A percentile compares a stretch with the other conserved stretches of the same genome.
phyloP scores from a whole-genome alignment of 1,284 basidiomycete genomes.

The Irpex lacteus region DNA sequence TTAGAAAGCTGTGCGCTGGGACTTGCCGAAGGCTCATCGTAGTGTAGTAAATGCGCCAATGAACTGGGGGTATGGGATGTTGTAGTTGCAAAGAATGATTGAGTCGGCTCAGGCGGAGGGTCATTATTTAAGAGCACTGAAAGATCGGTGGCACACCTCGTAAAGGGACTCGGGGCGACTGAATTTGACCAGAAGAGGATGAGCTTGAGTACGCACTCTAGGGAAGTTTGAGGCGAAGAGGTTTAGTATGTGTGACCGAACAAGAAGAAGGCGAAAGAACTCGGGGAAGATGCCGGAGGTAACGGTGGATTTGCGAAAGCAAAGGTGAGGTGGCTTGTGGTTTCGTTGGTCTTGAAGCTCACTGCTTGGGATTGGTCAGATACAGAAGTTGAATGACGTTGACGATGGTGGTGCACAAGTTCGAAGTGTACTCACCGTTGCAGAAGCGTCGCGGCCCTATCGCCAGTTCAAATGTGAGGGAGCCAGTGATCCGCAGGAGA shows the following conservation, averaged over 20 bases:
- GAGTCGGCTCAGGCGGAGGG: slow-evolving; percentile 31
- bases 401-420: background rate
- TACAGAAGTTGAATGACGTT: background rate
- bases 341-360: no score
- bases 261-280: no score
- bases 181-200: slow-evolving; percentile 12
- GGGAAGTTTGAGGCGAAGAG: slow-evolving; percentile 29
- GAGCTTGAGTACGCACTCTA: slow-evolving; percentile 12
- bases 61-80: slow-evolving; percentile 36
- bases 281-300: no score
- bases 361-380: background rate
- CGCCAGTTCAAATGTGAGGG: background rate
- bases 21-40: slow-evolving; percentile 28
- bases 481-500: background rate
- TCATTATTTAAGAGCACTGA: slow-evolving; percentile 67
- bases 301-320: no score
- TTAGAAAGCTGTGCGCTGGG: slow-evolving; percentile 27
- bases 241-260: slow-evolving; percentile 36
- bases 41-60: slow-evolving; percentile 51
- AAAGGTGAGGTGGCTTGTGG: no score
- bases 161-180: slow-evolving; percentile 33
- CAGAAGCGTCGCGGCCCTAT: background rate
- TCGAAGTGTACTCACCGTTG: background rate
- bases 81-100: slow-evolving; percentile 38
- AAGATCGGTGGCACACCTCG: slow-evolving; percentile 65